Percentiles rank a stretch among this genome's conserved stretches.
These are phyloP conservation scores for Phytophthora meadii DNA, from an alignment of 352 stramenopile species.

Conservation along the genomic window DNA sequence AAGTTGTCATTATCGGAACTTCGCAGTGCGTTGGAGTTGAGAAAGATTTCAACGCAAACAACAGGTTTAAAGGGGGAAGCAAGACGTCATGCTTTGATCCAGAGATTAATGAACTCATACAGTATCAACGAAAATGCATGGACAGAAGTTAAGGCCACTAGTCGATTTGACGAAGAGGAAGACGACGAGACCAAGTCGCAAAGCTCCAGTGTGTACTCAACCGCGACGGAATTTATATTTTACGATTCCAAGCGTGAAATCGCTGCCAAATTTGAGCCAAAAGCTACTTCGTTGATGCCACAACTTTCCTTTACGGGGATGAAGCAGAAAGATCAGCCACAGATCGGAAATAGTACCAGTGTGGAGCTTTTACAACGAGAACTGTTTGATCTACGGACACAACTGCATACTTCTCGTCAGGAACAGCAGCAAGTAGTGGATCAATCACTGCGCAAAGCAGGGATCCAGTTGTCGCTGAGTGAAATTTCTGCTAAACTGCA, in stretches of 20 bases:
- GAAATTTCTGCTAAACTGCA: constrained; percentile 33
- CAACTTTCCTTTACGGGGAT: constrained; percentile 14
- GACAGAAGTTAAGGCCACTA: background rate
- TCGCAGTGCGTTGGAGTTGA: constrained; percentile 42
- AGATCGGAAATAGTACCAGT: background rate
- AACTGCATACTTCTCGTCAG: constrained; percentile 42
- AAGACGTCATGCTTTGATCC: constrained; percentile 48
- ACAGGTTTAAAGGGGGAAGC: constrained; percentile 54
- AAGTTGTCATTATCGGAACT: constrained; percentile 40
- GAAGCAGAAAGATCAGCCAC: background rate
- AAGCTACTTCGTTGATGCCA: constrained; percentile 14
- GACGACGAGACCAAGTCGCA: constrained; percentile 37
- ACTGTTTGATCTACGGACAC: constrained; percentile 39
- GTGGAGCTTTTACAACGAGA: constrained; percentile 29
- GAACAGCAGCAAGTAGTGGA: constrained; percentile 26
- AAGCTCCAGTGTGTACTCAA: constrained; percentile 50
- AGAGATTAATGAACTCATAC: constrained; percentile 44
- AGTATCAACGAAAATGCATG: background rate
- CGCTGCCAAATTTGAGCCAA: background rate
- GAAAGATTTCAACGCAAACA: constrained; percentile 46
- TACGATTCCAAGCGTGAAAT: constrained; percentile 31
- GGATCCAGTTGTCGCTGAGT: constrained; percentile 29
- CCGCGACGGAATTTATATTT: constrained; percentile 51
- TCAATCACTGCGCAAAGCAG: constrained; percentile 24
- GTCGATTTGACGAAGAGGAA: constrained; percentile 10